Base-by-base conservation (phyloP, 768 basidiomycete species). In the Fomitopsis pulvina region DNA sequence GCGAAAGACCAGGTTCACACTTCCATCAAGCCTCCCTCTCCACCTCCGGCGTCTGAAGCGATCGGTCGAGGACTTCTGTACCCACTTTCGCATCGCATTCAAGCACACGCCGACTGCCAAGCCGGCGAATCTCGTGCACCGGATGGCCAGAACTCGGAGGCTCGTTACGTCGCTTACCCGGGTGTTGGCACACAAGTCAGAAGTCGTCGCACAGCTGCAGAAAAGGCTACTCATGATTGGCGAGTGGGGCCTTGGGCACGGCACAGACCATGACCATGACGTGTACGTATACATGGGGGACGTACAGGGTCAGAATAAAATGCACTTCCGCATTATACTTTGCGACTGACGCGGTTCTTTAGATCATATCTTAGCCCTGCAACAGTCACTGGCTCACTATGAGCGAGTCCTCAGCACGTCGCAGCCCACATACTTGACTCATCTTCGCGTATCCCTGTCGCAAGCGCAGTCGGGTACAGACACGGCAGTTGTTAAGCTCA, bases 311-410 rank as follows among this genome's bases (percentile, higher is more conserved):
- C 55, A 41, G 72, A 57, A 21, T n/a, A n/a, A n/a, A n/a, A n/a
- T n/a, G 38, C 51, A 0, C 25, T 28, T 46, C 39, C 11, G 10
- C 26, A n/a, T 32, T 44, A 26, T 21, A 18, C 18, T 42, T 4
- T 34, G 25, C 30, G 20, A 20, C 50, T 41, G n/a, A 44, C 20
- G 32, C 29, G n/a, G 24, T 18, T 27, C 8, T n/a, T 41, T 32
- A 93, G 93, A 97, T 66, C 94, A 97, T 63, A 92, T 96, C 56
- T 65, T 93, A 21, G 83, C 89, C 2, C 70, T 97, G 49, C 90
- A 94, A 59, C 85, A 90, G 58, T 79, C 88, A 1, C 75, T 97
- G 50, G 75, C 70, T 10, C 87, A 95, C 66, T 91, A 89, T 67
- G 92, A 97, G 61, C 85, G 85, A 26, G 85, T 92, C 68, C 73